Evolutionary conservation across 257 asterid genomes (phyloP), one percentile per base, ranked within the genome.

Genomic region (Nicotiana knightiana): DNA sequence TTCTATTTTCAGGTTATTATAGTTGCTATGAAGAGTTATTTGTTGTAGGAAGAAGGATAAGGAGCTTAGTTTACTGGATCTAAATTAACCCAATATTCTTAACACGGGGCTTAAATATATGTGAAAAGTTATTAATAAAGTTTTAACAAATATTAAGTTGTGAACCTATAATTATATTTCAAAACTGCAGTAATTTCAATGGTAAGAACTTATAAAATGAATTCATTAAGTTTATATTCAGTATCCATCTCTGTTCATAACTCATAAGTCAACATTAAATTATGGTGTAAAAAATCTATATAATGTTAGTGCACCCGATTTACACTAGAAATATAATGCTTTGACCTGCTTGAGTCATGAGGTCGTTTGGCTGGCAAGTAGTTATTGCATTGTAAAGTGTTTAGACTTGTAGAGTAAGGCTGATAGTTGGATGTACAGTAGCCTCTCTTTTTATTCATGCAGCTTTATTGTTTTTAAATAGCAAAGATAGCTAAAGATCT

Each of bases 401-500:
- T 26, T 73, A 46, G 4, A 71, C 61, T 71, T 71, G 79, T 46
- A 48, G 24, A 21, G 6, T 24, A 12, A 63, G 61, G 32, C 10
- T 16, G 59, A 65, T 48, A 26, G 73, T 81, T 77, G 55, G 62
- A n/a, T 55, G 76, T n/a, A 4, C 46, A 55, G 46, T 85, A 65
- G 53, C 88, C 86, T 85, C 71, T 83, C 82, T 64, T 54, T 79
- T 83, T 82, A 76, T 82, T 57, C 54, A 85, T 71, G 76, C 66
- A 54, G 28, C 59, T 85, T 70, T 70, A 13, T 76, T 82, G 65
- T 62, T 62, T 73, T 62, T 24, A 46, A 71, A 13, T 24, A 17
- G 67, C 32, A 16, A 82, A 77, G 58, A 32, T 59, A 35, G 35
- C 15, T 35, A 63, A 43, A 82, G 55, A 73, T 59, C 33, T 61